phyloP scores from a whole-genome alignment of 352 stramenopile genomes.

The Globisporangium solare region DNA sequence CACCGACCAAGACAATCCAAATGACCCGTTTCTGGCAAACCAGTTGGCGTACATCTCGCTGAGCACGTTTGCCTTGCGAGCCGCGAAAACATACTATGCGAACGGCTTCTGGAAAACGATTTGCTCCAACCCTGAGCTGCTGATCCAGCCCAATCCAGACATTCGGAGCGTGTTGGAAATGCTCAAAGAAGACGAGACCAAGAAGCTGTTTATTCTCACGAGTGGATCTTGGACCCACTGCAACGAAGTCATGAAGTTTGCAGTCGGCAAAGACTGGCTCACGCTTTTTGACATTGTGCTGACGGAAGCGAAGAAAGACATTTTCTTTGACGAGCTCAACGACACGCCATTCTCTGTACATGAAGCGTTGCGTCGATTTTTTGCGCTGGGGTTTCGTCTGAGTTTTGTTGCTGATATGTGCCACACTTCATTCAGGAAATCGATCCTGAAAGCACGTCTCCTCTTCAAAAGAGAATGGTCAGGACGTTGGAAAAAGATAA shows the following conservation, averaged over 20 bases:
- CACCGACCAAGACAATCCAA: conserved; percentile 25
- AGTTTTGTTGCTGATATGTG: not conserved
- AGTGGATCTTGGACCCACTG: conserved; percentile 51
- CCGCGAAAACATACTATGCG: conserved; percentile 41
- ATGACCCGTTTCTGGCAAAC: conserved; percentile 40
- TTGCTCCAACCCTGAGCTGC: conserved; percentile 26
- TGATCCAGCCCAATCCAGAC: conserved; percentile 42
- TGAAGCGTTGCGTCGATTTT: not conserved
- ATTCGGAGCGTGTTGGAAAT: conserved; percentile 34
- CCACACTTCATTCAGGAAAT: conserved; percentile 19
- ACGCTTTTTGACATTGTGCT: conserved; percentile 44
- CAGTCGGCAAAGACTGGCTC: conserved; percentile 40
- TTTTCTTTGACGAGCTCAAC: conserved; percentile 56
- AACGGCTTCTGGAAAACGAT: conserved; percentile 45
- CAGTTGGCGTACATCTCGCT: conserved; percentile 38
- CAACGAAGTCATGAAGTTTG: conserved; percentile 49
- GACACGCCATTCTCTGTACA: conserved; percentile 37
- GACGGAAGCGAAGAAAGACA: conserved; percentile 45
- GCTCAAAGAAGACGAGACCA: conserved; percentile 21
- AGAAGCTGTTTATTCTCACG: conserved; percentile 46
- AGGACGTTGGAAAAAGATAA: conserved; percentile 25
- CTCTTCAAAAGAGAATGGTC: conserved; percentile 17
- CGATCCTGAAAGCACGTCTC: conserved; percentile 13
- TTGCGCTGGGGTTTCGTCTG: too few relatives aligned
- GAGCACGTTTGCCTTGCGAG: conserved; percentile 33